Conservation (phyloP, 164 flowering plant genomes). For the Berberis thunbergii region DNA sequence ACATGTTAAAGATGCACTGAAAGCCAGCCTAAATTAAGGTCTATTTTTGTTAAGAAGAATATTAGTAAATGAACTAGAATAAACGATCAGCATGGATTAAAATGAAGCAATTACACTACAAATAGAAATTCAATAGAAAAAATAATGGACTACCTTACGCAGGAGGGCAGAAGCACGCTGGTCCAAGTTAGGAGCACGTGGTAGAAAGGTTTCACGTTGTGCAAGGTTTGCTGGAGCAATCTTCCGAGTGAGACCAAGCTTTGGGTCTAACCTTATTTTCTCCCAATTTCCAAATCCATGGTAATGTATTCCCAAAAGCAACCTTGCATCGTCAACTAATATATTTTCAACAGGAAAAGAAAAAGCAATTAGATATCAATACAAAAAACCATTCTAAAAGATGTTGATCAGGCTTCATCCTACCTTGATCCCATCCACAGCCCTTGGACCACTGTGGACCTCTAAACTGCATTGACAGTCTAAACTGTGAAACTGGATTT, state of each 20-base stretch:
- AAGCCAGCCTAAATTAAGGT: too few species aligned
- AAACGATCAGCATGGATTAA: too few species aligned
- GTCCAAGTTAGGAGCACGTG: constrained; percentile 90
- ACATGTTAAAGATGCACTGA: too few species aligned
- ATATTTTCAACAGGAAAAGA: not conserved
- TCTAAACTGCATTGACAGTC: constrained; percentile 60
- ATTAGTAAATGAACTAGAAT: too few species aligned
- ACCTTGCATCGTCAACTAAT: constrained; percentile 93
- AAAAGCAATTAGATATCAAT: too few species aligned
- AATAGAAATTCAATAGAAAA: not conserved
- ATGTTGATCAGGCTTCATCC: constrained; percentile 6
- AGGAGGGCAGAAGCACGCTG: constrained; percentile 87
- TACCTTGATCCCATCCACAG: constrained; percentile 99
- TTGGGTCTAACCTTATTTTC: constrained; percentile 82
- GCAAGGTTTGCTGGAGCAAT: constrained; percentile 93
- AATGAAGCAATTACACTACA: too few species aligned
- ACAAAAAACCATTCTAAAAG: too few species aligned
- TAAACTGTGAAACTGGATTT: constrained; percentile 81
- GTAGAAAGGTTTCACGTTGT: constrained; percentile 82
- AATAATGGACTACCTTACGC: constrained; percentile 42
- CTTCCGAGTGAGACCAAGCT: constrained; percentile 80
- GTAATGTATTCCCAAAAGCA: constrained; percentile 83
- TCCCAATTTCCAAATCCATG: constrained; percentile 99
- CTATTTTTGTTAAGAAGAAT: too few species aligned
- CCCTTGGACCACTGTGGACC: constrained; percentile 94